Conservation (phyloP, 108 stramenopile species). For the Parmales sp. region DNA sequence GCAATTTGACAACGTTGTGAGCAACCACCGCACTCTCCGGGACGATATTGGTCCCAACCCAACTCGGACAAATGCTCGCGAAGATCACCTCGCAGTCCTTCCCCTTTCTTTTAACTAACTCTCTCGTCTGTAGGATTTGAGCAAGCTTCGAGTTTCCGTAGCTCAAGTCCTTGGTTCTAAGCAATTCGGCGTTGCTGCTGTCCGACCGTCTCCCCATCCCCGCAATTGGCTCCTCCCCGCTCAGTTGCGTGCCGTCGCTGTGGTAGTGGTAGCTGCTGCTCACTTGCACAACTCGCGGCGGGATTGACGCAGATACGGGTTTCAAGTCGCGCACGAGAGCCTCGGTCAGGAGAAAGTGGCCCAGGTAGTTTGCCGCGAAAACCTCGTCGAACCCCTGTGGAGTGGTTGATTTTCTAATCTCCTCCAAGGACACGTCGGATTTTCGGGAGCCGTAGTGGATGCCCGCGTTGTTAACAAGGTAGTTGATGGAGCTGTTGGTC, state of each 20-base stretch:
- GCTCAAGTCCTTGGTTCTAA: not conserved
- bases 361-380: conserved; percentile 42
- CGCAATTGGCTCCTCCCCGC: conserved; percentile 29
- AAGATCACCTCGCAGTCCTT: conserved; percentile 12
- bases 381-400: conserved; percentile 4
- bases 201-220: too few relatives aligned
- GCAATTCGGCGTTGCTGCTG: not conserved
- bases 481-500: conserved; percentile 21
- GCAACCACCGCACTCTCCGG: not conserved
- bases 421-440: too few relatives aligned
- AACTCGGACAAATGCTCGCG: conserved; percentile 40
- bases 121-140: conserved; percentile 37
- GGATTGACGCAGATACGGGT: not conserved
- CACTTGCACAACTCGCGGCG: conserved; percentile 19
- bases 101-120: conserved; percentile 3
- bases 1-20: conserved; percentile 10
- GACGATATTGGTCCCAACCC: conserved; percentile 47
- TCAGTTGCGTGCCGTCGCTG: conserved; percentile 32
- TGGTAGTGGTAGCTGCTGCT: conserved; percentile 30
- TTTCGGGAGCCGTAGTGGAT: conserved; percentile 16
- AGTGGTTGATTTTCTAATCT: not conserved
- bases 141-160: conserved; percentile 53
- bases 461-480: conserved; percentile 51
- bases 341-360: conserved; percentile 52
- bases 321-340: conserved; percentile 9